Evolutionary conservation across 148 eudicot species (phyloP).

Genomic region (Oxyria digyna): DNA sequence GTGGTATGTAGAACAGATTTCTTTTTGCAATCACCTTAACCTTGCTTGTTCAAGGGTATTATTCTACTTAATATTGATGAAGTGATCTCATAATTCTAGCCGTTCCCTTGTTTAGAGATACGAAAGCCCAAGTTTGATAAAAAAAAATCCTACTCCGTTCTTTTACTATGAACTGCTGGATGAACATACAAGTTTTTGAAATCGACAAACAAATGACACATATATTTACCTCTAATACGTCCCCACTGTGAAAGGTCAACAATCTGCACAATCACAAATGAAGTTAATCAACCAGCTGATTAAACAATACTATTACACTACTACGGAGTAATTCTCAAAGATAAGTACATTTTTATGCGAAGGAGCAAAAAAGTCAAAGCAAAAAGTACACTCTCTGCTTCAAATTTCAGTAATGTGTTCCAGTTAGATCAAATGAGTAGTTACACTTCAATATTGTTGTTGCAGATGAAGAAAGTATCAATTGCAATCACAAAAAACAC

Average conservation of each 20-base stretch:
- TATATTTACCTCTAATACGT: constrained; percentile 45
- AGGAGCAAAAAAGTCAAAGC: neutral
- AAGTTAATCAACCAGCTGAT: neutral
- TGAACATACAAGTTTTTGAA: neutral
- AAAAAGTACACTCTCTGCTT: neutral
- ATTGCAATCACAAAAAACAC: neutral
- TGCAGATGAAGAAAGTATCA: neutral
- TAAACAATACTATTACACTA: neutral
- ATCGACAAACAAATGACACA: neutral
- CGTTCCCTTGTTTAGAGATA: too few relatives aligned
- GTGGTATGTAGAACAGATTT: neutral
- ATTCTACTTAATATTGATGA: neutral
- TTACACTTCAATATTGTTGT: neutral
- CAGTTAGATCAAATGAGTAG: neutral
- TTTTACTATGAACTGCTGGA: neutral
- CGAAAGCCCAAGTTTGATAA: neutral
- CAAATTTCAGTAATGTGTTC: neutral
- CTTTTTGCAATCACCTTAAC: neutral
- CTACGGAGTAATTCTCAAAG: neutral
- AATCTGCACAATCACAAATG: constrained; percentile 22
- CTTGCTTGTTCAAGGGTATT: neutral
- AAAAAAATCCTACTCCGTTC: neutral
- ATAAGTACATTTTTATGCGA: neutral
- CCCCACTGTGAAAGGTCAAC: constrained; percentile 64
- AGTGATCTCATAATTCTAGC: too few relatives aligned